Evolutionary conservation across 2,329 filamentous ascomycete species (phyloP), one percentile per base, ranked within the genome.

Genomic region (Metarhizium robertsii): DNA sequence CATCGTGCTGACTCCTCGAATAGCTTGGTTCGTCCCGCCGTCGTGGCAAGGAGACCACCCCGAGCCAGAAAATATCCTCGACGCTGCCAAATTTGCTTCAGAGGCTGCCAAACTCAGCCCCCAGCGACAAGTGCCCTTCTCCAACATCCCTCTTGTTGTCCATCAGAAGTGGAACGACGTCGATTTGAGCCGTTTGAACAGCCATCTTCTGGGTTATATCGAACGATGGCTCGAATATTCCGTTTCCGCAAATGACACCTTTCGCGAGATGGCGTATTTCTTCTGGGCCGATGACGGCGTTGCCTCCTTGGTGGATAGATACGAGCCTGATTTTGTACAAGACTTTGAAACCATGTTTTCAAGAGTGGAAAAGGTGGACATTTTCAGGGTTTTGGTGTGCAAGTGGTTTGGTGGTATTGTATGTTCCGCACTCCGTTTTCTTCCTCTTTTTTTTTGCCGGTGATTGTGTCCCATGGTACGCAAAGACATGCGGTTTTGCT

Each of bases 331-430:
- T 6, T 58, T 63, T 25, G 14, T 59, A 8, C 32, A 56, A 8
- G 58, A 60, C 36, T 62, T 59, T 18, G 51, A 57, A 3, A 43
- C 52, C 4, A 30, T 57, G 47, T 62, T 64, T 38, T 59, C 61
- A 7, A 58, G 53, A 7, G 60, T 64, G 16, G 62, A 64, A 46
- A 55, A 53, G 38, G 60, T 59, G n/a, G 62, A 64, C 34, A 59
- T 64, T 36, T 64, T 64, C 42, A 60, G 62, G 2, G 18, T 64
- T 2, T 49, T 64, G 18, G 59, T 54, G 7, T 63, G 61, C 53
- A 61, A 62, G 45, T 59, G 56, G 46, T 62, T 62, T 42, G 62
- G 61, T n/a, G 61, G 62, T 10, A 57, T 64, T 49, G 62, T 64
- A 60, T 34, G 62, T 58, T n/a, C 14, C 50, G 7, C 32, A 25